Evolutionary conservation across 176 grass and related monocot genomes (phyloP).

Genomic region (Elymus sibiricus): DNA sequence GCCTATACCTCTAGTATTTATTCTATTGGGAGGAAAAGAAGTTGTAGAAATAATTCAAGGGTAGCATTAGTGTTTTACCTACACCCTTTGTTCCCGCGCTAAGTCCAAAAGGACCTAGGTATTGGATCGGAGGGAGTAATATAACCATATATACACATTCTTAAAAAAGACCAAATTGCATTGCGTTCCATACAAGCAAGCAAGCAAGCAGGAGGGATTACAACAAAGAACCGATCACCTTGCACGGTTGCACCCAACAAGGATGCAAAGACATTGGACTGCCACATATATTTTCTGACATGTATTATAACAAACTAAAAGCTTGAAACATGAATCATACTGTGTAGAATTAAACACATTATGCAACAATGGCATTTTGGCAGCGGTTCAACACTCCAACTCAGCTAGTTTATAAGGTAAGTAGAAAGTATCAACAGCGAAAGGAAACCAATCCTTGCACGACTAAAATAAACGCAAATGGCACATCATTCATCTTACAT

Average conservation of each 20-base stretch:
- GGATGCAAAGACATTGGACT: neutral
- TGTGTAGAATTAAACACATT: neutral
- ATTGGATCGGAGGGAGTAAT: neutral
- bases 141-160: neutral
- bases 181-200: neutral
- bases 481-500: neutral
- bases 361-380: neutral
- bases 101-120: neutral
- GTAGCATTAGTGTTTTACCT: neutral
- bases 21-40: neutral
- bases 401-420: neutral
- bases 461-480: neutral
- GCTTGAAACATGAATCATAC: neutral
- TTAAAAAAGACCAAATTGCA: neutral
- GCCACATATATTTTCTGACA: neutral
- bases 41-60: neutral
- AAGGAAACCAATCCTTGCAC: neutral
- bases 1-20: neutral
- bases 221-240: no score
- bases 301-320: neutral
- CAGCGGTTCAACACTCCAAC: no score
- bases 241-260: neutral
- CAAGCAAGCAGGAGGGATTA: no score
- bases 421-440: neutral
- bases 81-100: no score